phyloP scores from a whole-genome alignment of 2,329 filamentous ascomycete genomes.

The Colletotrichum plurivorum region DNA sequence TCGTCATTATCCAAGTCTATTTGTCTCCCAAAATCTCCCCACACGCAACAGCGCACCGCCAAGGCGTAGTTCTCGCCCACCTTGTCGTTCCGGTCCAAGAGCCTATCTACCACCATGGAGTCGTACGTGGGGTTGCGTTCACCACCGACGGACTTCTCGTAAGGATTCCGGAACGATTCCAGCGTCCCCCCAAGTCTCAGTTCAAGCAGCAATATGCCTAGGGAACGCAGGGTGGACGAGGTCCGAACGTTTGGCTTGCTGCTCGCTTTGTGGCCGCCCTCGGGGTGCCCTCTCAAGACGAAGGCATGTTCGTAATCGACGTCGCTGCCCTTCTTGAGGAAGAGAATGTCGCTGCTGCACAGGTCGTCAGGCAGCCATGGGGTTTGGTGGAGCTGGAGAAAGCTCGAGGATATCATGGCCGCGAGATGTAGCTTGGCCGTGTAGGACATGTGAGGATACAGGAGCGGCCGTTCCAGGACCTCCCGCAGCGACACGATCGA shows the following conservation, averaged over 20 bases:
- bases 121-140: background rate
- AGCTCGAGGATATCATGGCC: conserved; percentile 40
- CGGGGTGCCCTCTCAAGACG: conserved; percentile 13
- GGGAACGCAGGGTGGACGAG: conserved; percentile 27
- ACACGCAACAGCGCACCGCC: conserved; percentile 41
- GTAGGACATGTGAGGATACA: background rate
- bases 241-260: no score
- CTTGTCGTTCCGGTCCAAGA: background rate
- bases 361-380: conserved; percentile 41
- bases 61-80: conserved; percentile 41
- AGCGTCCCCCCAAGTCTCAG: conserved; percentile 36
- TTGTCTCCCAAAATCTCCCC: conserved; percentile 17
- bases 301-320: conserved; percentile 12
- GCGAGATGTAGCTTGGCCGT: conserved; percentile 42
- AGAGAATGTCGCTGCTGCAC: conserved; percentile 26
- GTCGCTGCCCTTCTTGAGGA: conserved; percentile 27
- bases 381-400: conserved; percentile 45
- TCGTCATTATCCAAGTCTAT: conserved; percentile 9
- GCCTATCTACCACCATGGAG: background rate
- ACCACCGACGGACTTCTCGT: background rate
- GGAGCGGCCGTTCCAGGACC: background rate
- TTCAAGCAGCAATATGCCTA: conserved; percentile 44
- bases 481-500: conserved; percentile 33
- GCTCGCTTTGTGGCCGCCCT: conserved; percentile 1
- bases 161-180: background rate